Base-by-base conservation (phyloP, 495 filamentous ascomycete genomes). In the Trichoderma orchidacearum region DNA sequence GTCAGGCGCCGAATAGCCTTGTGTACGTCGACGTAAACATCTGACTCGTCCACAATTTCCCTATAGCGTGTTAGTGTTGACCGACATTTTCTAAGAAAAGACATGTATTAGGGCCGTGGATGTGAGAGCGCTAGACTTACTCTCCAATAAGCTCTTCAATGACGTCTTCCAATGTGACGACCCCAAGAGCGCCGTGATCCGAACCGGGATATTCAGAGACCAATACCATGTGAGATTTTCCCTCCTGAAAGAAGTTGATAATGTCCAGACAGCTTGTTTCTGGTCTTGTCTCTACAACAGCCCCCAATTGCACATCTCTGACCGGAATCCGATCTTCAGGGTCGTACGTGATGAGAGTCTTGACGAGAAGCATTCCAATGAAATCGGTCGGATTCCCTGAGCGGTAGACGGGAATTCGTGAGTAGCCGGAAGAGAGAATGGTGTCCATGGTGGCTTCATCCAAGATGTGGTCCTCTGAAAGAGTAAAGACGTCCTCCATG, bases 161-260 rank as follows among this genome's bases (percentile, higher is more conserved):
- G 11, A 97, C 94, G 72, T 98, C 93, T 69, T 98, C 93, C 3
- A 98, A 72, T 0, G 93, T 98, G 11, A 97, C 87, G 1, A 98
- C 93, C 23, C 93, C 93, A 15, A 96, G 72, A 1, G 91, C 89
- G 34, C 93, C 93, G 58, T 86, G 82, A 63, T 94, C 84, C 59
- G 94, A 85, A 12, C 93, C 90, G 2, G 93, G 93, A 57, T 76
- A 83, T 61, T 95, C 87, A 6, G 90, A 95, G 9, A 96, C 91
- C 27, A 98, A 77, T 9, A 97, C 92, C 94, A 98, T 97, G 69
- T 98, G 93, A 9, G 90, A 95, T 67, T 97, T 97, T 54, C 93
- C 93, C 71, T 98, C 92, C 67, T 98, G 93, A 73, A 98, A 98
- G 72, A 95, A 98, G 72, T 98, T 98, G 67, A 98, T 85, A 60